Evolutionary conservation across 768 basidiomycete species (phyloP), one percentile per base, ranked within the genome.

Genomic region (Tylopilus subfusipes): DNA sequence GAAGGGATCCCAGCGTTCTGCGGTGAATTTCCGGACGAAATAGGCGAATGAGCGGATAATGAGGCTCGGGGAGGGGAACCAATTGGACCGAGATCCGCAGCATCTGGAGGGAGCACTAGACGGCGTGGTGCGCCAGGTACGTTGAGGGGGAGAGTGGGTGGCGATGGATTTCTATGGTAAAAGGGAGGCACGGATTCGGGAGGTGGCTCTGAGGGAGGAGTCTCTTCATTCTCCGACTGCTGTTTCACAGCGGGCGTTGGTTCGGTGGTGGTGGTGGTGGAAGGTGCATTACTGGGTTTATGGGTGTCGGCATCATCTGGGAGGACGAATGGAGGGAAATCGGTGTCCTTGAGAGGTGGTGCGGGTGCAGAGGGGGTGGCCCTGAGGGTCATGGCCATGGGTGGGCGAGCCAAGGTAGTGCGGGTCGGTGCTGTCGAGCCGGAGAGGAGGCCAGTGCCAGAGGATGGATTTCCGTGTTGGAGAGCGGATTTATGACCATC

Each of bases 351-450:
- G 53, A 90, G 75, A 0, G 89, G 83, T 0, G 90, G 89, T 0
- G 90, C 90, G 10, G 90, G 88, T 3, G 86, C 87, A 3, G 87
- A 87, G 4, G 88, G 88, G 0, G 83, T 81, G 0, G 86, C 84
- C 62, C 87, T 89, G 53, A 90, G 76, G 1, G 86, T 75, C 74
- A 87, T 80, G 33, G 78, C 77, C 66, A 89, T 84, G 9, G 83
- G 82, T 0, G 82, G 75, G 53, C 86, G 82, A n/a, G 75, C 67
- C 7, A 75, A 70, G 18, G 75, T 65, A 53, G 73, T 62, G 34
- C 86, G 79, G 1, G 84, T 86, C 5, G 87, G 85, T 6, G 87
- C 86, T 3, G 85, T 87, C 8, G 86, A 83, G 25, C 86, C 88
- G 60, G 76, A 68, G 48, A 71, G 67, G 18, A 71, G 63, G 46